Conservation (phyloP, 148 eudicot genomes). For the Salicornia ramosissima region DNA sequence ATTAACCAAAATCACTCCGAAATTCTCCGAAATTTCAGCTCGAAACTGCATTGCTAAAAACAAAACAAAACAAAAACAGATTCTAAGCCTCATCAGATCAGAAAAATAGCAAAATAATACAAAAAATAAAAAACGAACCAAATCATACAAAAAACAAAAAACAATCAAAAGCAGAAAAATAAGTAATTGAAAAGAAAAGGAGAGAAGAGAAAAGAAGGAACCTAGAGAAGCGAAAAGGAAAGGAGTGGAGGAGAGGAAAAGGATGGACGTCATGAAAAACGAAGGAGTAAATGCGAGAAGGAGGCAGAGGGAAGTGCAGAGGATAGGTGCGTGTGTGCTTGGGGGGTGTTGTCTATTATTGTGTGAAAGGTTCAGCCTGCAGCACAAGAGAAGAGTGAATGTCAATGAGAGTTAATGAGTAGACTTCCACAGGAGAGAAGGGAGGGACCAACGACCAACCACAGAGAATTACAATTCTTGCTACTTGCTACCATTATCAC, state of each 20-base stretch:
- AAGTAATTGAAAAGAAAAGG: background rate
- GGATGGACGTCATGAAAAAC: background rate
- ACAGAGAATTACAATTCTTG: no score
- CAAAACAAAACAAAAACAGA: background rate
- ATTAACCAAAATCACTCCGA: background rate
- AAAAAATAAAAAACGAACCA: background rate
- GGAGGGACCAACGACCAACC: no score
- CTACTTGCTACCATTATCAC: no score
- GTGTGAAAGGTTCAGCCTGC: no score
- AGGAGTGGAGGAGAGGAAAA: background rate
- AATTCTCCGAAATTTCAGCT: background rate
- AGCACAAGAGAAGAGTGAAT: no score
- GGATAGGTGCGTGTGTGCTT: background rate
- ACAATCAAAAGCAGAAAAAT: background rate
- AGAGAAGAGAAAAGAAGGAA: background rate
- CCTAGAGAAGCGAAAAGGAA: slow-evolving; percentile 1
- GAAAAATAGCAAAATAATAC: background rate
- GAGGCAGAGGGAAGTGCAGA: slow-evolving; percentile 20
- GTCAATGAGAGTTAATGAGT: no score
- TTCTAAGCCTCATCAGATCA: slow-evolving; percentile 5
- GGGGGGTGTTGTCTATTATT: no score
- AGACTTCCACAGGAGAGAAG: no score
- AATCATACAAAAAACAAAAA: background rate
- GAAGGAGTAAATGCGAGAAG: slow-evolving; percentile 20
- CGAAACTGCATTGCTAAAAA: background rate